A percentile compares a stretch with the other conserved stretches of the same genome.
phyloP scores from a whole-genome alignment of 2,329 filamentous ascomycete species.

The Aspergillus pseudotamarii region DNA sequence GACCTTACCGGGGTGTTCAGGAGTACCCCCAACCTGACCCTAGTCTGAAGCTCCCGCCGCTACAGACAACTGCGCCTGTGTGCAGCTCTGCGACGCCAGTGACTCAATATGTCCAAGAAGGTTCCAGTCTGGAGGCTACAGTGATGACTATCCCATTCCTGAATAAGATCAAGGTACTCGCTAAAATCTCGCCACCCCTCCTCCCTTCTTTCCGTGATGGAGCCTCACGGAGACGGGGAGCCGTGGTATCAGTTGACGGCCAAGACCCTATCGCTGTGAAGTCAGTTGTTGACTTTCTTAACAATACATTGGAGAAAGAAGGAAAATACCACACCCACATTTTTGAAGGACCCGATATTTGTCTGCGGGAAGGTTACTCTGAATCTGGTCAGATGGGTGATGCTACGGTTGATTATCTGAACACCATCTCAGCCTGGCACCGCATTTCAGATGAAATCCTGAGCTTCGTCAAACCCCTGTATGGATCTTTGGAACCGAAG shows the following conservation, averaged over 20 bases:
- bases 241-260: conserved; percentile 83
- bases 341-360: conserved; percentile 50
- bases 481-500: conserved; percentile 17
- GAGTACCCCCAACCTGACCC: conserved; percentile 47
- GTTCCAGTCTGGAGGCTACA: conserved; percentile 64
- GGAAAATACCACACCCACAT: conserved; percentile 55
- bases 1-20: conserved; percentile 38
- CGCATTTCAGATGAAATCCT: conserved; percentile 72
- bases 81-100: conserved; percentile 25
- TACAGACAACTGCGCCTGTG: conserved; percentile 46
- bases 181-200: conserved; percentile 73
- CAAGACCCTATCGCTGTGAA: conserved; percentile 65
- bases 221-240: conserved; percentile 61
- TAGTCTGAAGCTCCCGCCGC: conserved; percentile 56
- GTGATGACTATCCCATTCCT: conserved; percentile 75
- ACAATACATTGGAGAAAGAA: conserved; percentile 54
- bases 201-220: conserved; percentile 36
- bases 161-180: conserved; percentile 75
- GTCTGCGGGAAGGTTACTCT: conserved; percentile 22
- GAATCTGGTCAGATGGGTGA: conserved; percentile 41
- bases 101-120: conserved; percentile 35
- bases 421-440: conserved; percentile 74
- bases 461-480: conserved; percentile 52
- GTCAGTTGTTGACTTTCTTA: conserved; percentile 67
- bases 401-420: conserved; percentile 63